These are phyloP conservation scores for Saturnispora quitensis DNA, from an alignment of 805 yeast genomes.

Conservation along the genomic window DNA sequence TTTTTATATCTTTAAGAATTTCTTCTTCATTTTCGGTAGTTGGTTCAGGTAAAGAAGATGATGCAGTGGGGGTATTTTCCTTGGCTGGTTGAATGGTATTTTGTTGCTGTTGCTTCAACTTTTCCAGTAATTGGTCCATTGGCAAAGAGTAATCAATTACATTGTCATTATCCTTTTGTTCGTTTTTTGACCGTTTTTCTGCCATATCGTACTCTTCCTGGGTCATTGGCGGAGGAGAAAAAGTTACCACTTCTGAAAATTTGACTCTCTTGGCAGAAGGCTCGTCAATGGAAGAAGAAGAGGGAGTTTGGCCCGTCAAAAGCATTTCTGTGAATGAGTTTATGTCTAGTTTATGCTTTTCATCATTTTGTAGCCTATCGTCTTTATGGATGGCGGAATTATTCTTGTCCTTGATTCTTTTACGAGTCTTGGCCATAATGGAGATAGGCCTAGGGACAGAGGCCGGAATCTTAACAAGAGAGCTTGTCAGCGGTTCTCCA, in stretches of 20 bases:
- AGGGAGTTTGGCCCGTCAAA: conserved; percentile 70
- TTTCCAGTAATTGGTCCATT: conserved; percentile 61
- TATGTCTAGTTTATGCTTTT: conserved; percentile 48
- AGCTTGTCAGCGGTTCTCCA: conserved; percentile 45
- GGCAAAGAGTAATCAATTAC: conserved; percentile 55
- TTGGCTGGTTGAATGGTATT: not conserved
- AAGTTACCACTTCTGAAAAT: conserved; percentile 57
- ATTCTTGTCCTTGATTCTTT: conserved; percentile 12
- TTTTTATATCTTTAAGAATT: conserved; percentile 35
- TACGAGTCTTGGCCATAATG: conserved; percentile 55
- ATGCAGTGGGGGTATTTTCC: conserved; percentile 14
- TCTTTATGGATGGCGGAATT: conserved; percentile 11
- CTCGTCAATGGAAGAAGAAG: conserved; percentile 23
- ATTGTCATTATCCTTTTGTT: not conserved
- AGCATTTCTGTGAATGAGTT: conserved; percentile 81
- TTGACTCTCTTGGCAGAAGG: conserved; percentile 50
- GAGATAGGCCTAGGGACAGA: conserved; percentile 75
- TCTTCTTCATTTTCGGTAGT: conserved; percentile 52
- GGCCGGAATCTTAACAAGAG: conserved; percentile 44
- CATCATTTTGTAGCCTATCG: not conserved
- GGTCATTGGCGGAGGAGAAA: conserved; percentile 21
- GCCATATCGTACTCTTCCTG: conserved; percentile 5
- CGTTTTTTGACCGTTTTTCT: conserved; percentile 14
- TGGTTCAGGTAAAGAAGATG: conserved; percentile 13
- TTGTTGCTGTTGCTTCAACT: conserved; percentile 27